A percentile compares a stretch with the other conserved stretches of the same genome.
Evolutionary conservation across 148 eudicot species (phyloP).

Genomic region (Rhododendron henanense): DNA sequence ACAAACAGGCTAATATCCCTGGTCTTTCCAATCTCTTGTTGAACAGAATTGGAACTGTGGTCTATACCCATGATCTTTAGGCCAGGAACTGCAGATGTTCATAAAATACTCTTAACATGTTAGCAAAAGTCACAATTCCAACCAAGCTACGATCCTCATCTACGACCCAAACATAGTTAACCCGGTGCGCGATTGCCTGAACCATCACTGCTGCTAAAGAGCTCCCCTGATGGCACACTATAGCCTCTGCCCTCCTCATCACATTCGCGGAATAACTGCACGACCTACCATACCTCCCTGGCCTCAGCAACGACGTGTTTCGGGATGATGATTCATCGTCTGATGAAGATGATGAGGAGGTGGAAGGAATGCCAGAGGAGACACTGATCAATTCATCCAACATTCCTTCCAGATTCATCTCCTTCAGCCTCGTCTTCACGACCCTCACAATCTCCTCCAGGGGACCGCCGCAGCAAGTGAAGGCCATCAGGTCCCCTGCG

Average conservation of each 20-base stretch:
- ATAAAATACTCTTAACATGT: conserved; percentile 55
- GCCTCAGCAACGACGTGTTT: background rate
- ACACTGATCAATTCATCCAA: conserved; percentile 33
- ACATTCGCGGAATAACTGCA: conserved; percentile 56
- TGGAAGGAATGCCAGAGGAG: background rate
- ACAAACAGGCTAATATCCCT: no score
- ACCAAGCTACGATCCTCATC: conserved; percentile 50
- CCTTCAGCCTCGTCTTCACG: conserved; percentile 46
- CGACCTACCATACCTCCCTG: conserved; percentile 38
- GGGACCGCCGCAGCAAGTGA: conserved; percentile 69
- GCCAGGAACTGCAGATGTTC: conserved; percentile 43
- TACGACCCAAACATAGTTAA: conserved; percentile 79
- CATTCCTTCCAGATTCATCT: conserved; percentile 47
- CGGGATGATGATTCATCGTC: conserved; percentile 45
- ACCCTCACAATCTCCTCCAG: conserved; percentile 55
- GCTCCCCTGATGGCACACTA: conserved; percentile 64
- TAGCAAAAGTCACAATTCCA: conserved; percentile 71
- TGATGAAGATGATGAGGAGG: conserved; percentile 27
- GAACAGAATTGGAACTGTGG: background rate
- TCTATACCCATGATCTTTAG: background rate
- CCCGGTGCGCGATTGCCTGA: conserved; percentile 77
- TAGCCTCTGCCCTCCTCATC: conserved; percentile 54
- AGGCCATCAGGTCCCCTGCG: conserved; percentile 75
- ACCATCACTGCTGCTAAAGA: conserved; percentile 87
- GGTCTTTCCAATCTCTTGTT: no score